Conservation (phyloP, 352 stramenopile species). For the Globisporangium radiosum region DNA sequence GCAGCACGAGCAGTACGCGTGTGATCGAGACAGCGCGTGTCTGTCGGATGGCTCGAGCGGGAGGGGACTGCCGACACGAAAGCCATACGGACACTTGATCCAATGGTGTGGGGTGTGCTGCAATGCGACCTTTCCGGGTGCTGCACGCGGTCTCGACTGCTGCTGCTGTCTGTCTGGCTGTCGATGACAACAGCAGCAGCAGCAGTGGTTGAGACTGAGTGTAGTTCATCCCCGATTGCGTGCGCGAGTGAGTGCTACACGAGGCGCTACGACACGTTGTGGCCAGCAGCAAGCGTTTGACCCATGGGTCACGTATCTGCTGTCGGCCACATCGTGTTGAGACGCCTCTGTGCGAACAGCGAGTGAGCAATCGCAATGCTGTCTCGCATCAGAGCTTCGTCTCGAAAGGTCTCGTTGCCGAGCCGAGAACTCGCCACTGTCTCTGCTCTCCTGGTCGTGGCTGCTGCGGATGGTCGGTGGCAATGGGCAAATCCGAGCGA, state of each 20-base stretch:
- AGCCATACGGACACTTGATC: not conserved
- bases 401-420: too few species aligned
- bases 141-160: constrained; percentile 4
- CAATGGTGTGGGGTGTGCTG: constrained; percentile 35
- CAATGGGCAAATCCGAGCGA: not conserved
- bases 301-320: constrained; percentile 7
- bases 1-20: not conserved
- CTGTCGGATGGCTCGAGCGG: constrained; percentile 5
- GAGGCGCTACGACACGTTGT: not conserved
- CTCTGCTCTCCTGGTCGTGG: not conserved
- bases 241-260: constrained; percentile 51
- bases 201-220: not conserved
- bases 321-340: too few species aligned
- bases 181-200: too few species aligned
- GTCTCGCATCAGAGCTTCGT: too few species aligned
- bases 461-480: constrained; percentile 9
- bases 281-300: constrained; percentile 2
- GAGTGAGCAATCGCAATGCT: too few species aligned
- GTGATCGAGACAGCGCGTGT: not conserved
- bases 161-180: too few species aligned
- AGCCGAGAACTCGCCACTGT: too few species aligned
- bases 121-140: constrained; percentile 81
- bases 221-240: constrained; percentile 78
- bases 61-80: constrained; percentile 5
- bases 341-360: too few species aligned